A percentile compares a stretch with the other conserved stretches of the same genome.
These are phyloP conservation scores for Didymella glomerata DNA, from an alignment of 2,329 filamentous ascomycete genomes.

Conservation along the genomic window DNA sequence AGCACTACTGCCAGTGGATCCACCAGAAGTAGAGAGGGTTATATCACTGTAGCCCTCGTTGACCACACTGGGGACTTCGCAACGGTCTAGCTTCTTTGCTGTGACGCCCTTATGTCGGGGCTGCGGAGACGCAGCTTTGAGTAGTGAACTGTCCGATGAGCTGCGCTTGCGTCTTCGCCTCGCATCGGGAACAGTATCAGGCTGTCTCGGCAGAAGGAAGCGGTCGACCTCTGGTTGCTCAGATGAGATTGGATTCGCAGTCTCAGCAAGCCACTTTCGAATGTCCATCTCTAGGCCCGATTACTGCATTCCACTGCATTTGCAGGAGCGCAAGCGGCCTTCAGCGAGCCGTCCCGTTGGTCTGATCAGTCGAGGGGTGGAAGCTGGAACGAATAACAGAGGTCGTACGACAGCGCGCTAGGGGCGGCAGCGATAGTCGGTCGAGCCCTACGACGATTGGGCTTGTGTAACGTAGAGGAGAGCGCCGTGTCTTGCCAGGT, in stretches of 20 bases:
- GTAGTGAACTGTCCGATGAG: constrained; percentile 53
- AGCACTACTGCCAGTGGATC: constrained; percentile 27
- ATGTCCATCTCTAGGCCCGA: constrained; percentile 53
- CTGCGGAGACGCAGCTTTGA: constrained; percentile 30
- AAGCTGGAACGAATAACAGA: background rate
- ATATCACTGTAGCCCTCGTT: constrained; percentile 27
- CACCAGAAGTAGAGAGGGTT: constrained; percentile 24
- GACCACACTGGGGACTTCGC: constrained; percentile 19
- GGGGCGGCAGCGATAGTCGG: constrained; percentile 28
- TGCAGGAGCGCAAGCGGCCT: constrained; percentile 5
- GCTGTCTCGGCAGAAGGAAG: constrained; percentile 32
- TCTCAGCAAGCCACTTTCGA: constrained; percentile 55
- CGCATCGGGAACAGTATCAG: constrained; percentile 25
- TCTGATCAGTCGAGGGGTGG: background rate
- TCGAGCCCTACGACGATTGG: constrained; percentile 26
- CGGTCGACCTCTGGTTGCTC: constrained; percentile 31
- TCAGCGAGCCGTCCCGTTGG: constrained; percentile 34
- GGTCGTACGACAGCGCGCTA: constrained; percentile 39
- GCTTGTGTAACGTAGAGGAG: constrained; percentile 36
- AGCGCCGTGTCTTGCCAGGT: constrained; percentile 1
- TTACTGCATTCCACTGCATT: constrained; percentile 13
- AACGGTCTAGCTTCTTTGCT: constrained; percentile 8
- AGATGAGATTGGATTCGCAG: constrained; percentile 44
- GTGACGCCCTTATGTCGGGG: constrained; percentile 20
- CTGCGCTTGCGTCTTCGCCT: constrained; percentile 45